phyloP scores from a whole-genome alignment of 306 rosid genomes.

The Macrotyloma uniflorum region DNA sequence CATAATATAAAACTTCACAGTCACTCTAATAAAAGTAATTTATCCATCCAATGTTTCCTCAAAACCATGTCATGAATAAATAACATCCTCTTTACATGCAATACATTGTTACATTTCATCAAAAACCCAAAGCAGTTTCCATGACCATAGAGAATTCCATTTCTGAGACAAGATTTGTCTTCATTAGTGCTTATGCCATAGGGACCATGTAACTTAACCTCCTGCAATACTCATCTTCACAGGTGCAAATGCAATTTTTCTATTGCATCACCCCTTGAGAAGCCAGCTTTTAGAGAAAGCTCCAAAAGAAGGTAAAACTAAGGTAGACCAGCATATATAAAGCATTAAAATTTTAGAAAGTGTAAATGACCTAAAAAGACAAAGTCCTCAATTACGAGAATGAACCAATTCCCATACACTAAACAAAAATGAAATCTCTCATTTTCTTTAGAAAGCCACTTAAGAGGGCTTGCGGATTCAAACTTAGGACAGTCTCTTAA shows the following conservation, averaged over 20 bases:
- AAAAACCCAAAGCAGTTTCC: not conserved
- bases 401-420: not conserved
- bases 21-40: not conserved
- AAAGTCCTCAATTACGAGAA: not conserved
- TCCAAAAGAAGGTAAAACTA: not conserved
- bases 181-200: not conserved
- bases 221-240: not conserved
- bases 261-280: not conserved
- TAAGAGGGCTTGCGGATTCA: not conserved
- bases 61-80: slow-evolving; percentile 17
- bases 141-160: not conserved
- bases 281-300: slow-evolving; percentile 6
- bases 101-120: not conserved
- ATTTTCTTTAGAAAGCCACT: not conserved
- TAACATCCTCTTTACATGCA: not conserved
- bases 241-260: not conserved
- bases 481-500: not conserved
- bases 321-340: not conserved
- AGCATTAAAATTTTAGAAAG: not conserved
- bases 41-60: not conserved
- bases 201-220: not conserved
- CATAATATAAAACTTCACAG: slow-evolving; percentile 17
- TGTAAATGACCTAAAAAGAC: not conserved
- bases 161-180: not conserved
- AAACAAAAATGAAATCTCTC: not conserved